Conservation (phyloP, 371 early-diverging fungal genomes). For the Paraphysoderma sedebokerense region DNA sequence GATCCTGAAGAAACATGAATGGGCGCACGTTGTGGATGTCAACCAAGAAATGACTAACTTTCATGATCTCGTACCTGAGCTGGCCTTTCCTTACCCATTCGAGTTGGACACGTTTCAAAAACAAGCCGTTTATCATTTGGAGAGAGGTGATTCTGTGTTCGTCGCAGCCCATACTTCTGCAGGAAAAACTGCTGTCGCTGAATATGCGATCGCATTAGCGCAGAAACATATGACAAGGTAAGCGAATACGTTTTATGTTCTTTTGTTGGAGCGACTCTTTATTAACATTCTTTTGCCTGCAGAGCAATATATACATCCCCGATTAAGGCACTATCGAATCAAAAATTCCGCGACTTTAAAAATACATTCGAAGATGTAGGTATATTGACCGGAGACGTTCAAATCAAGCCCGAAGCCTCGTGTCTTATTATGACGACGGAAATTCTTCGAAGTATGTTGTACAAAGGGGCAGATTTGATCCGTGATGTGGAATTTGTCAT, state of each 20-base stretch:
- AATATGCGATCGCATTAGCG: constrained; percentile 93
- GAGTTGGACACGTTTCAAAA: constrained; percentile 98
- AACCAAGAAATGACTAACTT: constrained; percentile 69
- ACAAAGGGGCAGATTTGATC: constrained; percentile 90
- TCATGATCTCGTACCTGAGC: constrained; percentile 29
- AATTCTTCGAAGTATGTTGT: constrained; percentile 95
- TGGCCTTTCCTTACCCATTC: constrained; percentile 58
- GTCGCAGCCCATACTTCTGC: constrained; percentile 99
- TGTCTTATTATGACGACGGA: constrained; percentile 99
- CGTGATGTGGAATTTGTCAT: constrained; percentile 98
- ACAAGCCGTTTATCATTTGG: constrained; percentile 90
- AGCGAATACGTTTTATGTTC: not conserved
- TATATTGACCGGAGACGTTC: constrained; percentile 98
- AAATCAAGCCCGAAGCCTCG: constrained; percentile 88
- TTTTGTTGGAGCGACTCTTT: not conserved
- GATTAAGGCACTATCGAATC: constrained; percentile 98
- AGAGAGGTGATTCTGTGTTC: constrained; percentile 89
- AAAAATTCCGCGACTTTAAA: constrained; percentile 95
- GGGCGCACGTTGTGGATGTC: constrained; percentile 86
- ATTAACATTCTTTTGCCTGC: not conserved
- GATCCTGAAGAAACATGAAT: constrained; percentile 37
- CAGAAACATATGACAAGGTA: constrained; percentile 85
- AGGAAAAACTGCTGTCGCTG: constrained; percentile 99
- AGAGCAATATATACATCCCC: constrained; percentile 98
- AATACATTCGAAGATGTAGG: constrained; percentile 88